Evolutionary conservation across 345 rosid species (phyloP).

Genomic region (Brassica napus): DNA sequence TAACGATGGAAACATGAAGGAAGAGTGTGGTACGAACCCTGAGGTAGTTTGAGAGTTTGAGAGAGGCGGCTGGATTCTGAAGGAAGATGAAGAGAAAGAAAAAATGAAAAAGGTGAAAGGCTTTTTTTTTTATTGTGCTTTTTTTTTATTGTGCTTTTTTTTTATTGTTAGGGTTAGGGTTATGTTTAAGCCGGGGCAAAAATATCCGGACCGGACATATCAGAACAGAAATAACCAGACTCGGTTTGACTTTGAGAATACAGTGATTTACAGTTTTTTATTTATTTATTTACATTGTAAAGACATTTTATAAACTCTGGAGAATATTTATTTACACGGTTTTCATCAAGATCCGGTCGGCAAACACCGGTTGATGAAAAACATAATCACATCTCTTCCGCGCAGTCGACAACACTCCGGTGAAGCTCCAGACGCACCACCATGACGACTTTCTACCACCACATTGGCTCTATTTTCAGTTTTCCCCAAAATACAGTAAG

Average conservation of each 20-base stretch:
- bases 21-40: neutral
- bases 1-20: neutral
- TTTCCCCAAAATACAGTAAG: neutral
- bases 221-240: neutral
- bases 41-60: neutral
- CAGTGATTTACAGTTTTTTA: no score
- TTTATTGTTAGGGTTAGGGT: neutral
- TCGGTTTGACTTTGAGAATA: neutral
- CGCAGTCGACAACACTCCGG: neutral
- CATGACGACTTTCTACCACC: neutral
- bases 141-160: neutral
- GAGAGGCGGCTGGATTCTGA: neutral
- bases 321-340: neutral
- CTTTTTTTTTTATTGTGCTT: neutral
- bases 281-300: no score
- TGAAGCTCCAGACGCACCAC: neutral
- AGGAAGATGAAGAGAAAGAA: no score
- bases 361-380: no score
- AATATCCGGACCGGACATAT: neutral
- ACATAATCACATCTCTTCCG: neutral
- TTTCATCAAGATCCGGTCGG: neutral
- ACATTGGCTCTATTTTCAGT: neutral
- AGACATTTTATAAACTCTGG: no score
- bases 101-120: neutral
- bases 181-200: neutral